Evolutionary conservation across 164 flowering plant genomes (phyloP).

Genomic region (Sextonia rubra): DNA sequence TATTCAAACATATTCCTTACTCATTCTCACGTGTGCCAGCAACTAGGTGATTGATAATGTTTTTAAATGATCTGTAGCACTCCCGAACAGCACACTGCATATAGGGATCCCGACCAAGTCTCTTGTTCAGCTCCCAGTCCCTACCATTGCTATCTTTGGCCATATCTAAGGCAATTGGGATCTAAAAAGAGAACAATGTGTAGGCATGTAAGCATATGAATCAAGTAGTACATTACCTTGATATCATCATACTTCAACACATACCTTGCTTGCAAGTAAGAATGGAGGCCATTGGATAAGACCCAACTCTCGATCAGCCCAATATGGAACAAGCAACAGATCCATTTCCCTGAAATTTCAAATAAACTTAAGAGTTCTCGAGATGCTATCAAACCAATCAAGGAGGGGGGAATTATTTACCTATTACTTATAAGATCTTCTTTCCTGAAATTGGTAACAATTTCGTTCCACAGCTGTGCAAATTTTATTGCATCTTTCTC

Average conservation of each 20-base stretch:
- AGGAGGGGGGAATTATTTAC: slow-evolving; percentile 24
- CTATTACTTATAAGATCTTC: slow-evolving; percentile 90
- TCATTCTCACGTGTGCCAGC: slow-evolving; percentile 51
- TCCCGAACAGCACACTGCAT: slow-evolving; percentile 87
- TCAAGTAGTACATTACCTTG: background rate
- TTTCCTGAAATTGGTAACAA: slow-evolving; percentile 80
- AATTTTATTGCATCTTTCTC: slow-evolving; percentile 77
- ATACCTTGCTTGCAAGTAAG: slow-evolving; percentile 95
- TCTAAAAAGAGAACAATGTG: slow-evolving; percentile 34
- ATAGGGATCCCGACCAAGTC: slow-evolving; percentile 59
- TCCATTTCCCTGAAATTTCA: slow-evolving; percentile 73
- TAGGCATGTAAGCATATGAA: background rate
- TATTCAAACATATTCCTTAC: slow-evolving; percentile 32
- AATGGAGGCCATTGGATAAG: slow-evolving; percentile 97
- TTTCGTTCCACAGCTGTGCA: slow-evolving; percentile 94
- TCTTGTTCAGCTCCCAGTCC: slow-evolving; percentile 72
- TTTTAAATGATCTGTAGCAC: slow-evolving; percentile 81
- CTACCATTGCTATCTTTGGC: slow-evolving; percentile 94
- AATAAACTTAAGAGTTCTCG: background rate
- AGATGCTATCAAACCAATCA: background rate
- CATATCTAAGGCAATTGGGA: slow-evolving; percentile 97
- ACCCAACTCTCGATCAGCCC: slow-evolving; percentile 85
- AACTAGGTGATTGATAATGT: slow-evolving; percentile 58
- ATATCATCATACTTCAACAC: slow-evolving; percentile 6
- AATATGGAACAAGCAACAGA: slow-evolving; percentile 92